Base-by-base conservation (phyloP, 2,329 filamentous ascomycete species). In the Aspergillus unguis region DNA sequence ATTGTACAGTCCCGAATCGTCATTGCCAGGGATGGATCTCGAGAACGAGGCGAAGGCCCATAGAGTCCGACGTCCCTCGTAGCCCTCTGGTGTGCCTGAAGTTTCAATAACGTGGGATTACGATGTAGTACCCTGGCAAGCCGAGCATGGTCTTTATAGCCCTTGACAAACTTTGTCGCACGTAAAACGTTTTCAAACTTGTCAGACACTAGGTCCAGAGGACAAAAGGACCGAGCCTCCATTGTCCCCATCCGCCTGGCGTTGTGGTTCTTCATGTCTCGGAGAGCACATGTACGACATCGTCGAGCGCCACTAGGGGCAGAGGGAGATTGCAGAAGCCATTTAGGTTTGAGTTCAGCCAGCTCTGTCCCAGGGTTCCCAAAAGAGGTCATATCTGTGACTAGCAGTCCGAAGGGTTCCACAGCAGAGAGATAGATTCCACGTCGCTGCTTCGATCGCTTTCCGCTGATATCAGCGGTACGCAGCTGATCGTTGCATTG, bases 291-390 rank as follows among this genome's bases (percentile, higher is more conserved):
- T 36, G 86, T 90, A 31, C 89, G 83, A 71, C 89, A 94, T 46
- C 87, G 78, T 46, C 76, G 80, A 37, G 87, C 81, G 28, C 73
- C 70, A 0, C 65, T 27, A 1, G 88, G 89, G 0, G 88, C 88
- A 35, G 82, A 84, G 3, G 85, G 87, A 2, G 88, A 92, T 67
- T 91, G 88, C 6, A 79, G 74, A 27, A 94, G 80, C 89, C 89
- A 94, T 71, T 94, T 94, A 10, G 89, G 88, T 67, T 94, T 94
- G 72, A 92, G 87, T 67, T 92, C 87, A 51, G 88, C 74, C 31
- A 87, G 66, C 41, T 44, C 68, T 44, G 65, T 63, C 3, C 63
- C 65, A 0, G 67, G 62, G 11, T 67, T 67, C 6, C 62, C 60
- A 28, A 62, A 62, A 5, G 76, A 74, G 2, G 79, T 80, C 87